Evolutionary conservation across 192 early-diverging fungal genomes (phyloP).

Genomic region (Thamnidium elegans): DNA sequence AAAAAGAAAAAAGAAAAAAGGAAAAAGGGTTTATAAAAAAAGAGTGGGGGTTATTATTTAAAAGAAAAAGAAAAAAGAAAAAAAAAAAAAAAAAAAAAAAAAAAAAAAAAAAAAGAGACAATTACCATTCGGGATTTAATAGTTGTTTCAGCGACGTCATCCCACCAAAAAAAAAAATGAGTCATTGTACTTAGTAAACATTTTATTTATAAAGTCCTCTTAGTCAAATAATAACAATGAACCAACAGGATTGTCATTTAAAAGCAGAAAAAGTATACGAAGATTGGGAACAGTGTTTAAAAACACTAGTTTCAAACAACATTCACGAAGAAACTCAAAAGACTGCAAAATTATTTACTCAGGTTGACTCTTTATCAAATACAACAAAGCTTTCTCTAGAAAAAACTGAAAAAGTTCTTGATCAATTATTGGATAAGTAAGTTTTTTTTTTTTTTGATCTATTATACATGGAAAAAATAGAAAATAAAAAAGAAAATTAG

Average conservation of each 20-base stretch:
- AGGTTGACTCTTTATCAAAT: slow-evolving; percentile 2
- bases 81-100: too few relatives aligned
- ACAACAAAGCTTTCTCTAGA: slow-evolving; percentile 2
- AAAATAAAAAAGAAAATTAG: neutral
- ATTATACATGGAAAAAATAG: neutral
- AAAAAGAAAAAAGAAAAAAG: too few relatives aligned
- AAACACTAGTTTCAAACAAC: neutral
- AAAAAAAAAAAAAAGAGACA: too few relatives aligned
- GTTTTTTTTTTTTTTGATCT: neutral
- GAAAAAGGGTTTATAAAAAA: too few relatives aligned
- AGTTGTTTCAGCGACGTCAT: too few relatives aligned
- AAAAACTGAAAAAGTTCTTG: slow-evolving; percentile 6
- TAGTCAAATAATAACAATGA: too few relatives aligned
- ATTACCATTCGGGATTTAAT: too few relatives aligned
- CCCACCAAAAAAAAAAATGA: too few relatives aligned
- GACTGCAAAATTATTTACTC: slow-evolving; percentile 9
- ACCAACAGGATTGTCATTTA: slow-evolving; percentile 1
- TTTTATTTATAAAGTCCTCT: too few relatives aligned
- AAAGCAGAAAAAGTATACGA: slow-evolving; percentile 1
- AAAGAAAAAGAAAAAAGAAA: too few relatives aligned
- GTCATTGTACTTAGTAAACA: too few relatives aligned
- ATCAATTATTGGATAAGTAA: slow-evolving; percentile 7
- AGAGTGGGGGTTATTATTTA: too few relatives aligned
- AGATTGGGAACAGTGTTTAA: slow-evolving; percentile 8
- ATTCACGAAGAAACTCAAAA: slow-evolving; percentile 4